Evolutionary conservation across 177 flowering plant species (phyloP).

Genomic region (Vitis hybrid): DNA sequence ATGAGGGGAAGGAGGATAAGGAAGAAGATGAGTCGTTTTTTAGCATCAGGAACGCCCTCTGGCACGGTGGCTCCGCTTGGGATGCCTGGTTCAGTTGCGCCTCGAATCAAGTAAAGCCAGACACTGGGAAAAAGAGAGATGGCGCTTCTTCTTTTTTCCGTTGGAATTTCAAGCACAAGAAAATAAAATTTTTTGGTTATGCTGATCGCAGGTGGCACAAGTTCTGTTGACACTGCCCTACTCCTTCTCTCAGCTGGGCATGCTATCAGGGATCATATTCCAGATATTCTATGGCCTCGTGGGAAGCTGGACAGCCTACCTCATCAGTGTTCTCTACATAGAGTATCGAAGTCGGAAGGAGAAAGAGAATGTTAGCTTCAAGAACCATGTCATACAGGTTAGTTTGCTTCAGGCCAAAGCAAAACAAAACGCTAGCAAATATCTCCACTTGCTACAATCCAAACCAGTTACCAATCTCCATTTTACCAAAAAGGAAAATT

Average conservation of each 20-base stretch:
- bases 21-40: slow-evolving; percentile 37
- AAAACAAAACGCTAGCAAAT: neutral
- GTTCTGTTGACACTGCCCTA: slow-evolving; percentile 89
- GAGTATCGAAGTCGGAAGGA: slow-evolving; percentile 88
- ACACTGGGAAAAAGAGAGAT: neutral
- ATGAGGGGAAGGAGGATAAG: slow-evolving; percentile 31
- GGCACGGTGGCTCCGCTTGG: slow-evolving; percentile 97
- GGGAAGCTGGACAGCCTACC: slow-evolving; percentile 99
- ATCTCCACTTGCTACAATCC: neutral
- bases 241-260: slow-evolving; percentile 91
- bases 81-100: slow-evolving; percentile 98
- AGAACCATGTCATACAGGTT: slow-evolving; percentile 98
- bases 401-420: too few relatives aligned
- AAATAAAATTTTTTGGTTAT: neutral
- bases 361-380: slow-evolving; percentile 87
- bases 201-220: slow-evolving; percentile 74
- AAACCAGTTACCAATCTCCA: neutral
- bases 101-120: slow-evolving; percentile 75
- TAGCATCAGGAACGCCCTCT: slow-evolving; percentile 62
- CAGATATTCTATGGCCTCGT: slow-evolving; percentile 83
- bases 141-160: neutral
- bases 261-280: slow-evolving; percentile 76
- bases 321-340: slow-evolving; percentile 86
- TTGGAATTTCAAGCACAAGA: neutral
- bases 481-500: neutral